phyloP scores from a whole-genome alignment of 1,139 yeast species.

The Zhuliangozyma parablackwelliae region DNA sequence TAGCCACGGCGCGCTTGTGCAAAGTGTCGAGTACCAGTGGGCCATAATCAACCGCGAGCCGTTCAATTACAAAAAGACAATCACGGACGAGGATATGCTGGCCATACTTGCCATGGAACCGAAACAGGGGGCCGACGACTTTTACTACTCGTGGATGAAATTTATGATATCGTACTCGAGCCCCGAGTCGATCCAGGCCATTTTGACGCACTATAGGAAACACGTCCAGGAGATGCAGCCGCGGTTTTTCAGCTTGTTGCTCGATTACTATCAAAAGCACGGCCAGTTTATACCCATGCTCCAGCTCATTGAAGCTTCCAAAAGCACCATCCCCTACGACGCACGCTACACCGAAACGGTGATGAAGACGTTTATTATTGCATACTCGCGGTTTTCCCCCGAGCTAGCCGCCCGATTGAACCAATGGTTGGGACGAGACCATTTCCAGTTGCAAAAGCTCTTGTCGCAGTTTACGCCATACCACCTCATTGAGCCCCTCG shows the following conservation, averaged over 20 bases:
- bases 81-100: conserved; percentile 21
- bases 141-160: conserved; percentile 11
- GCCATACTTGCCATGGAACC: conserved; percentile 7
- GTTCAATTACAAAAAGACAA: conserved; percentile 19
- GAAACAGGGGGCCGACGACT: conserved; percentile 5
- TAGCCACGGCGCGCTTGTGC: conserved; percentile 19
- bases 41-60: conserved; percentile 24
- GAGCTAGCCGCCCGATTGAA: conserved; percentile 20
- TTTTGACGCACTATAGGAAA: conserved; percentile 13
- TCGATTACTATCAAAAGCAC: conserved; percentile 11
- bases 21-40: conserved; percentile 21
- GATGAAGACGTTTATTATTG: conserved; percentile 26
- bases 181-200: conserved; percentile 20
- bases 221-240: conserved; percentile 2
- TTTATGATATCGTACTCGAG: conserved; percentile 14
- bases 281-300: conserved; percentile 11
- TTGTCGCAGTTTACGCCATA: conserved; percentile 30
- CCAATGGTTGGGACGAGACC: conserved; percentile 18
- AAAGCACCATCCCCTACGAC: conserved; percentile 14
- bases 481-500: conserved; percentile 15
- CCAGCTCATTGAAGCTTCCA: conserved; percentile 6
- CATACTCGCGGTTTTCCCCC: conserved; percentile 31
- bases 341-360: conserved; percentile 20
- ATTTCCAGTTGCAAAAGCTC: conserved; percentile 20
- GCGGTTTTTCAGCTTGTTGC: conserved; percentile 12